Evolutionary conservation across 768 basidiomycete species (phyloP).

Genomic region (Lentinula boryana): DNA sequence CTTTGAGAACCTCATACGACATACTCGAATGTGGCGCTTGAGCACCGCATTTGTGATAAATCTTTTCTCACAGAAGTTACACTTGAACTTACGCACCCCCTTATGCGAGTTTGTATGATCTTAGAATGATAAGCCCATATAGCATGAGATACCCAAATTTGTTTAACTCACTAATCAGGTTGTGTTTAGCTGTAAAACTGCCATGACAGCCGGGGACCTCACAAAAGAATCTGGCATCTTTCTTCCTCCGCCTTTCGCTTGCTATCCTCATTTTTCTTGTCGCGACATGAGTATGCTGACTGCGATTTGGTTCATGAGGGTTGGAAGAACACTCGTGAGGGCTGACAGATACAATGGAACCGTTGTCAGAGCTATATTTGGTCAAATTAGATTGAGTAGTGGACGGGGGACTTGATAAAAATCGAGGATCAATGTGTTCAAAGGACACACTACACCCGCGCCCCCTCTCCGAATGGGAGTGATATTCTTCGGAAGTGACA

Average conservation of each 20-base stretch:
- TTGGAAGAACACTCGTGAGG: too few species aligned
- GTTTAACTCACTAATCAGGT: neutral
- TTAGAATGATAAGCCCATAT: neutral
- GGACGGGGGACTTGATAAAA: neutral
- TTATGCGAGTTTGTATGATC: neutral
- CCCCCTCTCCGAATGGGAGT: neutral
- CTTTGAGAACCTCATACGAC: neutral
- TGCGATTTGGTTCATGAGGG: too few species aligned
- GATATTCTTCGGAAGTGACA: neutral
- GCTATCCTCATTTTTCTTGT: neutral
- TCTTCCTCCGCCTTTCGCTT: neutral
- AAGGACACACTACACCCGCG: neutral
- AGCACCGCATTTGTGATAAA: neutral
- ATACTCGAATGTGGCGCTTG: neutral
- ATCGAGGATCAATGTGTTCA: neutral
- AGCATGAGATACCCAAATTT: neutral
- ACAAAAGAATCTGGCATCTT: neutral
- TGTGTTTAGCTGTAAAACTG: neutral
- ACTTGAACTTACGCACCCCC: neutral
- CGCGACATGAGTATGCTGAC: neutral
- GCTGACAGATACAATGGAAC: neutral
- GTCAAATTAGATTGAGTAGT: neutral
- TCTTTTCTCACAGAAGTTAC: neutral
- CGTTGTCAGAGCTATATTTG: neutral
- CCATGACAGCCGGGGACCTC: neutral